Evolutionary conservation across 1,284 basidiomycete genomes (phyloP).

Genomic region (Xerocomus minutiporus): DNA sequence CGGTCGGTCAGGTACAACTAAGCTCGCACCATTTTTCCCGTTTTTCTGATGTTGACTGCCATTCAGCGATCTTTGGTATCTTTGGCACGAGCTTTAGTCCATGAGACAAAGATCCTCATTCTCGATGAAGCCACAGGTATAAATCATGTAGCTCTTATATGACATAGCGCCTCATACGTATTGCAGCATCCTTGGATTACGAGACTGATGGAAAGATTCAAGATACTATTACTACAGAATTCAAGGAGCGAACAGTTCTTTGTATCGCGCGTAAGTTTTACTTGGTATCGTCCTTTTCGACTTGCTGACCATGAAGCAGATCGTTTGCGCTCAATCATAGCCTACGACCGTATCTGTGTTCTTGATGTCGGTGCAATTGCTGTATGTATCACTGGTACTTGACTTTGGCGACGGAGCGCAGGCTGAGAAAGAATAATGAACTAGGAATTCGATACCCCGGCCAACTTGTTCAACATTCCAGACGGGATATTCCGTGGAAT

Average conservation of each 20-base stretch:
- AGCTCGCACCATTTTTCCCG: too few species aligned
- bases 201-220: conserved; percentile 85
- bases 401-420: too few species aligned
- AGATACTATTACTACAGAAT: conserved; percentile 80
- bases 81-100: conserved; percentile 77
- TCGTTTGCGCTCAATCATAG: too few species aligned
- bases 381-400: too few species aligned
- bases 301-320: too few species aligned
- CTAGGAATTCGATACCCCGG: conserved; percentile 19
- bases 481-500: conserved; percentile 38
- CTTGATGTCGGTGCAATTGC: too few species aligned
- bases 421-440: too few species aligned
- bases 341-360: too few species aligned
- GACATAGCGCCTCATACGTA: too few species aligned
- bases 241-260: conserved; percentile 72
- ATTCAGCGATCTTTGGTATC: conserved; percentile 72
- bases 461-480: conserved; percentile 51
- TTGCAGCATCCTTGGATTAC: conserved; percentile 68
- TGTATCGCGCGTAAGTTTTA: conserved; percentile 63
- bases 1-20: conserved; percentile 45
- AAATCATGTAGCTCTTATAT: not conserved
- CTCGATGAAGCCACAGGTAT: conserved; percentile 71
- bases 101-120: conserved; percentile 71
- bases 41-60: not conserved
- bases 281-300: too few species aligned